A percentile compares a stretch with the other conserved stretches of the same genome.
phyloP scores from a whole-genome alignment of 2,329 filamentous ascomycete species.

The Grosmannia serpens region DNA sequence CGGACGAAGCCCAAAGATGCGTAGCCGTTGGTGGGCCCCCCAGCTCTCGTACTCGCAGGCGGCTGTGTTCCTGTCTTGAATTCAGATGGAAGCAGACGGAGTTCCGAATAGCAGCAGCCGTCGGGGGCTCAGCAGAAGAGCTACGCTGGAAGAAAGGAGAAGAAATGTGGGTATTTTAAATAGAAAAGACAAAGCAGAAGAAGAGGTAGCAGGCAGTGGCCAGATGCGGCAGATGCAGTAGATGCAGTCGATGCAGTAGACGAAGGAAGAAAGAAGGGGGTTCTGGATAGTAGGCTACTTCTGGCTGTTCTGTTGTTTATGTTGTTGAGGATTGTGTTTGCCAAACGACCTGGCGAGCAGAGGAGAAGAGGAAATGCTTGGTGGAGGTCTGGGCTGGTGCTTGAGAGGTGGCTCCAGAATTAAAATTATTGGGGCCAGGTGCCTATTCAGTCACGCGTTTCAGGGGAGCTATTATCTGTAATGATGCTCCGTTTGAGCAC shows the following conservation, averaged over 20 bases:
- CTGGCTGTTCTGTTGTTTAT: not conserved
- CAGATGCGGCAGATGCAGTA: not conserved
- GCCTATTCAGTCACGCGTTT: slow-evolving; percentile 5
- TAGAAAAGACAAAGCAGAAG: not conserved
- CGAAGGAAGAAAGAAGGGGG: not conserved
- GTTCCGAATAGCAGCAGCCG: not conserved
- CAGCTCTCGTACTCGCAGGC: not conserved
- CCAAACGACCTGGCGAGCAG: not conserved
- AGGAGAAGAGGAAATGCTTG: not conserved
- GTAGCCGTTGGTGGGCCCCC: too few relatives aligned
- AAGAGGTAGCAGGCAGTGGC: not conserved
- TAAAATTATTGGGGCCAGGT: slow-evolving; percentile 8
- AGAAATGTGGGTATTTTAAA: not conserved
- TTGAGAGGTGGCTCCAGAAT: slow-evolving; percentile 6
- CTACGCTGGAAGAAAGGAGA: not conserved
- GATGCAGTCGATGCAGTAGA: not conserved
- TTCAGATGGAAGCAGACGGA: not conserved
- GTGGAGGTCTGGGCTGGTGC: slow-evolving; percentile 3
- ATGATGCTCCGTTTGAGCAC: slow-evolving; percentile 2
- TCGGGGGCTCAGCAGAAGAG: not conserved
- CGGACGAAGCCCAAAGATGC: not conserved
- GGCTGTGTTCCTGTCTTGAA: not conserved
- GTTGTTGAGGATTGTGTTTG: not conserved
- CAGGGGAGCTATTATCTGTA: slow-evolving; percentile 5
- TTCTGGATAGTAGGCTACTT: not conserved